These are phyloP conservation scores for Themeda triandra DNA, from an alignment of 176 grass and related monocot genomes.

Conservation along the genomic window DNA sequence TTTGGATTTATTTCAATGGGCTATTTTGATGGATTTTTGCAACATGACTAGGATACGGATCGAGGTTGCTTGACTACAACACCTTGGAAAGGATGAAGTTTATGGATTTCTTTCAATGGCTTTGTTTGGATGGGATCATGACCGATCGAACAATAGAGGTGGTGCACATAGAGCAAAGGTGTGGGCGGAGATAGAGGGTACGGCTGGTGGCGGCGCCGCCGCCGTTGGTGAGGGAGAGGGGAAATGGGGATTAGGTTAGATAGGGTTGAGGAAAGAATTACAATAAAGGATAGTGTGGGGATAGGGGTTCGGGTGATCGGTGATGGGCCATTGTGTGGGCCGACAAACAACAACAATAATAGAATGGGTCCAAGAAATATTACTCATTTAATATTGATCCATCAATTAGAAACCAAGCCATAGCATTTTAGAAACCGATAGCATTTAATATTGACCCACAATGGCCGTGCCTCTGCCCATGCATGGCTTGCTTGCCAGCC, in stretches of 20 bases:
- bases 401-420: background rate
- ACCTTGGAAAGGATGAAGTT: background rate
- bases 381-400: background rate
- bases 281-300: background rate
- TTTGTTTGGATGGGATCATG: background rate
- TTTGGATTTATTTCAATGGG: background rate
- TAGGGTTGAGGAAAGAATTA: background rate
- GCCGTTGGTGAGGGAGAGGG: background rate
- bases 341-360: background rate
- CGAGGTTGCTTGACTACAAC: background rate
- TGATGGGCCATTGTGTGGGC: background rate
- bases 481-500: too few species aligned
- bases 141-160: background rate
- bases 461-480: too few species aligned
- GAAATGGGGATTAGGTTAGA: background rate
- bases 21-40: background rate
- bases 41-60: background rate
- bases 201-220: too few species aligned
- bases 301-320: background rate
- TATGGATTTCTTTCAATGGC: background rate
- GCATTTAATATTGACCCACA: too few species aligned
- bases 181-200: background rate
- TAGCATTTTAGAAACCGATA: too few species aligned
- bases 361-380: background rate
- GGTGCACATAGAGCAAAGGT: background rate